Evolutionary conservation across 805 yeast genomes (phyloP).

Genomic region (Groenewaldozyma tartarivorans): DNA sequence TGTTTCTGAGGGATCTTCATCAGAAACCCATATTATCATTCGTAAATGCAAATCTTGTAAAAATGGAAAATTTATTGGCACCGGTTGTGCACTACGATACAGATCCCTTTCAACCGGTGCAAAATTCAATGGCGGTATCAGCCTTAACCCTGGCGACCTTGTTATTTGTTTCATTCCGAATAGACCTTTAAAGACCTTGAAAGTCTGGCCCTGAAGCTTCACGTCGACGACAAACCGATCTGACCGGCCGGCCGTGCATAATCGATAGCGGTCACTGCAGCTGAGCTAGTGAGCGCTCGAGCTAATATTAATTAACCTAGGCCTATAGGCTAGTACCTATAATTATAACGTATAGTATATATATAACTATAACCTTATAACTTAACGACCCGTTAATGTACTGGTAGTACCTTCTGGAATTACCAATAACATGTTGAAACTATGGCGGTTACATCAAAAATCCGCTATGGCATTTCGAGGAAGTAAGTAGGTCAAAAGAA

Average conservation of each 20-base stretch:
- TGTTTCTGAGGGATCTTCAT: slow-evolving; percentile 89
- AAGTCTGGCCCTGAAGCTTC: too few species aligned
- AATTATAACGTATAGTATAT: too few species aligned
- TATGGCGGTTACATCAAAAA: not conserved
- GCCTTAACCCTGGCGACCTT: not conserved
- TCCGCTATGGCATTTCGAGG: not conserved
- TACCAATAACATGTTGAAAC: not conserved
- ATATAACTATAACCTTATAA: too few species aligned
- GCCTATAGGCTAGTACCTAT: too few species aligned
- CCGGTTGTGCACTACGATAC: slow-evolving; percentile 90
- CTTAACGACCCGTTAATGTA: too few species aligned
- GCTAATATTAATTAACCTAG: too few species aligned
- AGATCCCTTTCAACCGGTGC: slow-evolving; percentile 86
- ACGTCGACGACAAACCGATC: too few species aligned
- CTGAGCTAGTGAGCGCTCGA: too few species aligned
- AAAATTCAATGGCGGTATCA: slow-evolving; percentile 87
- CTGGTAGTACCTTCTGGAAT: too few species aligned
- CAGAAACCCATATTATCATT: slow-evolving; percentile 88
- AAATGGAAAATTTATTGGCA: slow-evolving; percentile 85
- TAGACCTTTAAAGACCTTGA: too few species aligned
- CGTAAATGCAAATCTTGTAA: slow-evolving; percentile 61
- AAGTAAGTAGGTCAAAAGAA: not conserved
- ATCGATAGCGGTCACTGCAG: too few species aligned
- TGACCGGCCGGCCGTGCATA: too few species aligned
- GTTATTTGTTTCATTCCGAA: not conserved